Evolutionary conservation across 2,329 filamentous ascomycete species (phyloP).

Genomic region (Orbilia oligospora): DNA sequence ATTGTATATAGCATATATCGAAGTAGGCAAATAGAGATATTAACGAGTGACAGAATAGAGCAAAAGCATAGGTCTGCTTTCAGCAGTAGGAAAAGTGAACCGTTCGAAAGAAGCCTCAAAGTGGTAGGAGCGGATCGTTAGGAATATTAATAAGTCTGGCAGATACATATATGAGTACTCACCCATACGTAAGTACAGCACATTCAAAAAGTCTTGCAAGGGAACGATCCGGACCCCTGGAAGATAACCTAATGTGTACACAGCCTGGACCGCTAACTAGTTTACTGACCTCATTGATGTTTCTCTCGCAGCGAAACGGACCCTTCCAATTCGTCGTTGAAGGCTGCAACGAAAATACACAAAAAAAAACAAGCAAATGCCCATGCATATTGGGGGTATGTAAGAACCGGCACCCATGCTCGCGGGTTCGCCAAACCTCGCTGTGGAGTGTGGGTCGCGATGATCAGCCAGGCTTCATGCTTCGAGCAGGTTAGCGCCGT

Average conservation of each 20-base stretch:
- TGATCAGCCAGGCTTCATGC: constrained; percentile 46
- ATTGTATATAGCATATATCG: constrained; percentile 17
- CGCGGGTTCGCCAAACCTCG: constrained; percentile 34
- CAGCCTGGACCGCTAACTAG: neutral
- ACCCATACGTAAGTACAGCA: too few relatives aligned
- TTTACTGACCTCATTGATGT: constrained; percentile 40
- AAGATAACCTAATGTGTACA: constrained; percentile 5
- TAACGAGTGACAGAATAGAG: constrained; percentile 27
- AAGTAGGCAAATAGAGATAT: constrained; percentile 7
- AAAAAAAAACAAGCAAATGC: constrained; percentile 24
- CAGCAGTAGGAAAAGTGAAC: constrained; percentile 31
- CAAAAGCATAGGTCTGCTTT: constrained; percentile 31
- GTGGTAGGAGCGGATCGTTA: constrained; percentile 52
- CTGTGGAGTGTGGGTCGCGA: constrained; percentile 36
- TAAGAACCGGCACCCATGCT: constrained; percentile 24
- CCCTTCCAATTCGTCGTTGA: constrained; percentile 12
- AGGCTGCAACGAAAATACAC: constrained; percentile 37
- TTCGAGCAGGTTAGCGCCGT: constrained; percentile 46
- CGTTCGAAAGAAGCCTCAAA: constrained; percentile 43
- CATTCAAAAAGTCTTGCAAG: constrained; percentile 16
- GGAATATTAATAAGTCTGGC: constrained; percentile 43
- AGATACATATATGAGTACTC: neutral
- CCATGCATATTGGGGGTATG: constrained; percentile 28
- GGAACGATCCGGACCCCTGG: constrained; percentile 19
- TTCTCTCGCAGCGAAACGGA: constrained; percentile 31